phyloP scores from a whole-genome alignment of 176 grass and related monocot species.

The Oryza glumipatula region DNA sequence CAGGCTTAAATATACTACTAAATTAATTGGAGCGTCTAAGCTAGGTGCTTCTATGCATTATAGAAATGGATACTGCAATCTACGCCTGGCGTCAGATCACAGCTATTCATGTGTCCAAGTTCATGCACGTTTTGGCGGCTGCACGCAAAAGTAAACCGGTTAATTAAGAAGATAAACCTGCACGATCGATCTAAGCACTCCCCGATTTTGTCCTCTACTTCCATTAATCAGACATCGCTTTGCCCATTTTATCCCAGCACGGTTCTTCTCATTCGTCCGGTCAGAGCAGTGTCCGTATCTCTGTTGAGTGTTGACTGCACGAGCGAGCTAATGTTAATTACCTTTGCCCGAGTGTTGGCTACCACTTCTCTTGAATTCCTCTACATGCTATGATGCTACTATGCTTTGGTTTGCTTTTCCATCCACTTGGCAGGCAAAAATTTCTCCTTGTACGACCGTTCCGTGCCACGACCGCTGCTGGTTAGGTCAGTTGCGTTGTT shows the following conservation, averaged over 20 bases:
- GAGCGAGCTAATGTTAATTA: neutral
- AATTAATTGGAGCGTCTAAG: neutral
- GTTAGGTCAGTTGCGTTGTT: neutral
- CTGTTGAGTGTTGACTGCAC: neutral
- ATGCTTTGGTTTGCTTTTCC: neutral
- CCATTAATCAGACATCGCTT: neutral
- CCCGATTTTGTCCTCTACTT: slow-evolving; percentile 7
- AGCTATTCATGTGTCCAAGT: neutral
- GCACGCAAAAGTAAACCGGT: neutral
- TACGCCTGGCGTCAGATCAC: neutral
- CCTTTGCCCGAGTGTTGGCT: too few relatives aligned
- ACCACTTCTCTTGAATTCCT: neutral
- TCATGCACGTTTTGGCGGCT: neutral
- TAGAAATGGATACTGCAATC: neutral
- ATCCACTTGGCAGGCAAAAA: neutral
- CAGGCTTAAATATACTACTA: too few relatives aligned
- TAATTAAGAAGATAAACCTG: neutral
- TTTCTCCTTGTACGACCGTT: neutral
- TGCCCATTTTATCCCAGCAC: neutral
- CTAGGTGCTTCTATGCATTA: neutral
- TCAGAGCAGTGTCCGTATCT: neutral
- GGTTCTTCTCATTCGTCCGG: neutral
- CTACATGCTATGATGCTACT: neutral
- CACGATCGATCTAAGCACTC: neutral
- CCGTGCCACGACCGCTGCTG: slow-evolving; percentile 3